A percentile compares a stretch with the other conserved stretches of the same genome.
These are phyloP conservation scores for Kazachstania viticola DNA, from an alignment of 805 yeast genomes.

Conservation along the genomic window DNA sequence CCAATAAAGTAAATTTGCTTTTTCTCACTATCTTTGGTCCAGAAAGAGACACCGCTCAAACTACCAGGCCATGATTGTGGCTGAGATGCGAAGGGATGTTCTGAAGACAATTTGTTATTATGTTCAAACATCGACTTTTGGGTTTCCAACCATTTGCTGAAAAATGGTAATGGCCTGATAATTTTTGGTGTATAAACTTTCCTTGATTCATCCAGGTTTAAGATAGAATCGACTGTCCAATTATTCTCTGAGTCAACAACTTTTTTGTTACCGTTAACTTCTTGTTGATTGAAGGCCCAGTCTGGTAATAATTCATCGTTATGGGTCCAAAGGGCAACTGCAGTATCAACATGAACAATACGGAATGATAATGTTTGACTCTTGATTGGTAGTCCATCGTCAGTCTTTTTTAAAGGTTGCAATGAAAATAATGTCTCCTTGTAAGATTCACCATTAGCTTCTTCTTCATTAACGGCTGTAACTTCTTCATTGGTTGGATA, in stretches of 20 bases:
- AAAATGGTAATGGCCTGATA: conserved; percentile 55
- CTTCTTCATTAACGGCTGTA: conserved; percentile 56
- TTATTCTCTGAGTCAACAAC: conserved; percentile 50
- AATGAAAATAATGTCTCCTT: conserved; percentile 73
- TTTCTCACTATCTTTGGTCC: conserved; percentile 62
- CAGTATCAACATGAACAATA: conserved; percentile 71
- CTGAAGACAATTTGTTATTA: conserved; percentile 74
- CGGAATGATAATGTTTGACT: conserved; percentile 62
- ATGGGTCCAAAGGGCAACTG: conserved; percentile 92
- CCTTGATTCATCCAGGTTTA: conserved; percentile 54
- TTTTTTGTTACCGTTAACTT: conserved; percentile 90
- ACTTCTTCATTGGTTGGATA: conserved; percentile 91
- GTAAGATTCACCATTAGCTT: conserved; percentile 41
- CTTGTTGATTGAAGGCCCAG: conserved; percentile 89
- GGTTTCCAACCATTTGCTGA: conserved; percentile 79
- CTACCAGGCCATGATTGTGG: conserved; percentile 90
- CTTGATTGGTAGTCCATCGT: conserved; percentile 36
- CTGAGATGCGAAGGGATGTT: conserved; percentile 91
- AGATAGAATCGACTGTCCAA: conserved; percentile 69
- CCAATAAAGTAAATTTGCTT: conserved; percentile 86
- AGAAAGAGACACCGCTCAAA: conserved; percentile 85
- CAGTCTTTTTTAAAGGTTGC: conserved; percentile 45
- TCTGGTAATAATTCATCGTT: conserved; percentile 77
- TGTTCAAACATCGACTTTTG: conserved; percentile 85
- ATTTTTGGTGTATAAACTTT: conserved; percentile 51